Evolutionary conservation across 140 eudicot genomes (phyloP).

Genomic region (Anethum foeniculum): DNA sequence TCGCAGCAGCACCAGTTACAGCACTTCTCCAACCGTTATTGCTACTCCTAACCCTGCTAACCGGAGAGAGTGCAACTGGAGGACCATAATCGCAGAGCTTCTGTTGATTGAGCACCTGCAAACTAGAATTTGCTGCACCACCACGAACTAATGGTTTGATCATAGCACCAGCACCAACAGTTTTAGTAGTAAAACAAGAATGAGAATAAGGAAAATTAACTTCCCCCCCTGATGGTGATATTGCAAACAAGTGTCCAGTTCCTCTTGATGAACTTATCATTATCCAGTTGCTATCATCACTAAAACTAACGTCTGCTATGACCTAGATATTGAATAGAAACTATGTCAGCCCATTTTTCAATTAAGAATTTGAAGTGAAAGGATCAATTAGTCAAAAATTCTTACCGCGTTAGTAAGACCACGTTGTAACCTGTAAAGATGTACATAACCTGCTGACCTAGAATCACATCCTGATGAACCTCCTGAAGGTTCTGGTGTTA

Average conservation of each 20-base stretch:
- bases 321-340: constrained; percentile 35
- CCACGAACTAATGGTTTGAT: constrained; percentile 21
- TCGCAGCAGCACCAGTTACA: constrained; percentile 69
- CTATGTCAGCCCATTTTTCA: neutral
- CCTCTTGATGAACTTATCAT: constrained; percentile 85
- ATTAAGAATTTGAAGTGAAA: constrained; percentile 6
- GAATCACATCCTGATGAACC: constrained; percentile 30
- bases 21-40: constrained; percentile 60
- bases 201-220: constrained; percentile 36
- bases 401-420: constrained; percentile 90
- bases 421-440: constrained; percentile 87
- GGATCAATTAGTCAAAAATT: neutral
- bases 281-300: constrained; percentile 83
- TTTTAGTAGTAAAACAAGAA: constrained; percentile 23
- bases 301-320: constrained; percentile 89
- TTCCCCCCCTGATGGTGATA: constrained; percentile 62
- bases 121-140: constrained; percentile 22
- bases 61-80: constrained; percentile 60
- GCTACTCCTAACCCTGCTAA: constrained; percentile 71
- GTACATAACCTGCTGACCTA: constrained; percentile 38
- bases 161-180: constrained; percentile 22
- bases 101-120: constrained; percentile 32
- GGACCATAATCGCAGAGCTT: constrained; percentile 30
- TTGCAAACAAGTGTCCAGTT: constrained; percentile 75
- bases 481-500: constrained; percentile 41